A percentile compares a stretch with the other conserved stretches of the same genome.
These are phyloP conservation scores for Malus hybrid DNA, from an alignment of 331 rosid genomes.

Conservation along the genomic window DNA sequence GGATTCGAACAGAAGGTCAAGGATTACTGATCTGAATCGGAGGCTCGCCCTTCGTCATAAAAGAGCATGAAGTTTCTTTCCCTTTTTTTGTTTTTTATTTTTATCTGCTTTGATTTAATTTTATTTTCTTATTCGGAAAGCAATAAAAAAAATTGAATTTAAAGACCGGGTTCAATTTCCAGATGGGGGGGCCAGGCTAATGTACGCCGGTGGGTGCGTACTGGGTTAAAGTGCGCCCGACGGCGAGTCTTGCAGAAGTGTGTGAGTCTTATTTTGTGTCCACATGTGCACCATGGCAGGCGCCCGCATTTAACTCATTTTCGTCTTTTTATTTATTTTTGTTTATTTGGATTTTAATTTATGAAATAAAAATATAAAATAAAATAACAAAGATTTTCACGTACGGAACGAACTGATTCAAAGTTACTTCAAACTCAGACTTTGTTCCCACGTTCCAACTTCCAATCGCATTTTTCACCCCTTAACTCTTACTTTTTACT, in stretches of 20 bases:
- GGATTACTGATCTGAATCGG: constrained; percentile 70
- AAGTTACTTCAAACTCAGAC: not conserved
- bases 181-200: constrained; percentile 21
- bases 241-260: constrained; percentile 18
- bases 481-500: not conserved
- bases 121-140: not conserved
- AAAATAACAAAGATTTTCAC: not conserved
- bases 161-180: constrained; percentile 6
- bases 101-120: no score
- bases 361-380: no score
- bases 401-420: not conserved
- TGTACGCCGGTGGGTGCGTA: constrained; percentile 38
- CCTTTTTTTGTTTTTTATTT: constrained; percentile 11
- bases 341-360: no score
- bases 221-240: constrained; percentile 21
- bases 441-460: no score
- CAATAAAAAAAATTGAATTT: not conserved
- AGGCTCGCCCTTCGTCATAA: constrained; percentile 44
- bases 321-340: not conserved
- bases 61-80: constrained; percentile 47
- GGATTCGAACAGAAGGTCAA: constrained; percentile 34
- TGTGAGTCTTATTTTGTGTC: constrained; percentile 6
- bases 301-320: not conserved
- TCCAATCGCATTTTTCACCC: not conserved
- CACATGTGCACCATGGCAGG: constrained; percentile 10